These are phyloP conservation scores for Podospora bellae-mahoneyi DNA, from an alignment of 495 filamentous ascomycete species.

Conservation along the genomic window DNA sequence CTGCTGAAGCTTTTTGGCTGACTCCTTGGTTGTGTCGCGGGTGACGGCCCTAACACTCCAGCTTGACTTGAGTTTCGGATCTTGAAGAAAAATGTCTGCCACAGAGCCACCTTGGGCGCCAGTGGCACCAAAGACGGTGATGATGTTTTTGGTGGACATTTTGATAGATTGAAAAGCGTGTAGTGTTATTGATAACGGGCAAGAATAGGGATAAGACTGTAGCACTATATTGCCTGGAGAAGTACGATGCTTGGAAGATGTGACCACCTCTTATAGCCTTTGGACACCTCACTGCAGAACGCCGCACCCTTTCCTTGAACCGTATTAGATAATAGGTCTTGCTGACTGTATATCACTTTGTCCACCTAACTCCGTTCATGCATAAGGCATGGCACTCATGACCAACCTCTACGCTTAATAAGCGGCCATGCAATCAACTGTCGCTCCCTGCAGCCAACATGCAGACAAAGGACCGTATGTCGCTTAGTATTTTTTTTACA, in stretches of 20 bases:
- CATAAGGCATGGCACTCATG: not conserved
- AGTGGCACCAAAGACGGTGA: conserved; percentile 62
- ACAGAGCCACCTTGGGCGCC: conserved; percentile 62
- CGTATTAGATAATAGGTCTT: not conserved
- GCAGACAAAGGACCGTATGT: not conserved
- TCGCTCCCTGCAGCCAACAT: not conserved
- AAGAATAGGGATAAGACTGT: not conserved
- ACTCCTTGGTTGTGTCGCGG: conserved; percentile 47
- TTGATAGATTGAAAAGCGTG: not conserved
- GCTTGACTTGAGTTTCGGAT: conserved; percentile 35
- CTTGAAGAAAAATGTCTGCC: conserved; percentile 48
- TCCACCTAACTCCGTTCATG: not conserved
- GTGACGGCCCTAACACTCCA: conserved; percentile 51
- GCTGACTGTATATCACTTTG: not conserved
- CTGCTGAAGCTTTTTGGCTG: conserved; percentile 41
- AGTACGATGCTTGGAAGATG: not conserved
- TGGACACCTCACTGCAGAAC: not conserved
- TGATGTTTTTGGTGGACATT: conserved; percentile 29
- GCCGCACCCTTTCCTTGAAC: not conserved
- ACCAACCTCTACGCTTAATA: not conserved
- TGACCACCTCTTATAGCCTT: not conserved
- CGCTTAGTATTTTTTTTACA: not conserved
- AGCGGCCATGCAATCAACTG: not conserved
- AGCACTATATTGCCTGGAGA: not conserved
- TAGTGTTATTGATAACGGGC: not conserved